Conservation (phyloP, 345 rosid species). For the Corymbia maculata region DNA sequence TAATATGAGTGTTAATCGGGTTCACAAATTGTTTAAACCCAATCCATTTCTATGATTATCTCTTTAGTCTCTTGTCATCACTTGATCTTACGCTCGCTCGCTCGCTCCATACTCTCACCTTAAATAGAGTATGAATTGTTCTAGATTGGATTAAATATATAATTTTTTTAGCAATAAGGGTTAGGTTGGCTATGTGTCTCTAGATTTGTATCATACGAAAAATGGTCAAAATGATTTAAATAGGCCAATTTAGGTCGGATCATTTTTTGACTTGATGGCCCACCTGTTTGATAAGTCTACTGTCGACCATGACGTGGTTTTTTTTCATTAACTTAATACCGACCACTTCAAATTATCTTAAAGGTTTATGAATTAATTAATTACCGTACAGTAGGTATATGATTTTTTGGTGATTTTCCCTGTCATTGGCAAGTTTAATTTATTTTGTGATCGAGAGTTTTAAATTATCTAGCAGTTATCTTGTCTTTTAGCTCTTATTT, state of each 20-base stretch:
- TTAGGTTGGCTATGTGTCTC: fast-evolving
- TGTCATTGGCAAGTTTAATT: too few species aligned
- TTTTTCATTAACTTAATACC: background rate
- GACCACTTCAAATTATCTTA: background rate
- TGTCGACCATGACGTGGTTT: background rate
- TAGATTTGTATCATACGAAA: too few species aligned
- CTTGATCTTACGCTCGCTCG: too few species aligned
- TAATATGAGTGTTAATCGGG: too few species aligned
- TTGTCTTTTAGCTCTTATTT: background rate
- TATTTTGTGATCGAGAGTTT: background rate
- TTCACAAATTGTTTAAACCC: too few species aligned
- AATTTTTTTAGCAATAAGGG: too few species aligned
- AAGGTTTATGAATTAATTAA: too few species aligned
- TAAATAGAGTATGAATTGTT: too few species aligned
- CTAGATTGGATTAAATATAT: too few species aligned
- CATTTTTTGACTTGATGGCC: background rate
- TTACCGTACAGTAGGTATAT: background rate
- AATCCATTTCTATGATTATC: fast-evolving
- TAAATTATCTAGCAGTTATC: background rate
- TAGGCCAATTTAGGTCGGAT: too few species aligned
- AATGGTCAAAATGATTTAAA: too few species aligned
- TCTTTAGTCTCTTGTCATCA: fast-evolving
- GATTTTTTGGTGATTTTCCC: background rate
- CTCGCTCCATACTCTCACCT: too few species aligned
- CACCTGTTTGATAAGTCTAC: background rate